Base-by-base conservation (phyloP, 129 eudicot genomes). In the Tagetes patula region DNA sequence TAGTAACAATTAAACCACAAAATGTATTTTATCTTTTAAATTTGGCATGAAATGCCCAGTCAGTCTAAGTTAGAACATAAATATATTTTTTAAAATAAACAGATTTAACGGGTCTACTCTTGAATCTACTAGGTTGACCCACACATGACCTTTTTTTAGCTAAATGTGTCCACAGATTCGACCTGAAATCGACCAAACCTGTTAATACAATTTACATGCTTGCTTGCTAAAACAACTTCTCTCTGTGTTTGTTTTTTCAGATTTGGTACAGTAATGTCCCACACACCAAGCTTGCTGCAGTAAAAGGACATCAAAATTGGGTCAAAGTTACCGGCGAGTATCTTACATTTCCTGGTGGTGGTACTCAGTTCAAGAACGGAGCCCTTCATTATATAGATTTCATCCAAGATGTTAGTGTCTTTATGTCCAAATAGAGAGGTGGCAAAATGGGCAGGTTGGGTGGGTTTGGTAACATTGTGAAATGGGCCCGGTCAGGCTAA, bases 311-410 rank as follows among this genome's bases (percentile, higher is more conserved):
- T 75, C 93, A 87, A 75, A 87, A 84, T 59, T 87, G 89, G 93
- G 93, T 87, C 0, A 87, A 84, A 81, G 93, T 87, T 71, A 70
- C 45, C 1, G 93, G 87, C 7, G 87, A 82, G 42, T 80, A 84
- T 73, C 82, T 82, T 62, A 77, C 89, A 0, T 87, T 87, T 58
- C 93, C 93, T 7, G 93, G 93, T 49, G 93, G 93, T 48, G 93
- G 89, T 54, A 87, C 93, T 43, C 93, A 87, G 36, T 87, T 87
- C 41, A 87, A 76, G 63, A 70, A 82, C 53, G 93, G 93, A 38
- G 89, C 93, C 3, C 93, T 87, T 59, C 93, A 87, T 69, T 87
- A 87, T 70, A 87, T 87, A 20, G 93, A 87, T 62, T 84, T 82
- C 76, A 80, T 87, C 62, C 87, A 87, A 70, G 69, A 82, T 13